These are phyloP conservation scores for Asclepias syriaca DNA, from an alignment of 257 asterid genomes.

Conservation along the genomic window DNA sequence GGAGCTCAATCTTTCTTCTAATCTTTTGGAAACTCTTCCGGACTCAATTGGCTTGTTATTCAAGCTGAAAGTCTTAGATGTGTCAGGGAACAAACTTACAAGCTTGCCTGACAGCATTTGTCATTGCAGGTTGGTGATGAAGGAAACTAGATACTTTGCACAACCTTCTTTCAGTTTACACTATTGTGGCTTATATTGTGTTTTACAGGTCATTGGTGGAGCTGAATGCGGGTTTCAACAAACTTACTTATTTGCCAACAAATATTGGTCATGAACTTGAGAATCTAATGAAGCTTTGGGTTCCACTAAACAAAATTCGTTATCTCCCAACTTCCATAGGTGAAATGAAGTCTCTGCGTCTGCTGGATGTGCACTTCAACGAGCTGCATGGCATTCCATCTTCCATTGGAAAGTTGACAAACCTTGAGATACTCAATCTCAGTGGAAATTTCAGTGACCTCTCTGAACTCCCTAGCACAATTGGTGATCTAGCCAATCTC, in stretches of 20 bases:
- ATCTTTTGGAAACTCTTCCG: constrained; percentile 60
- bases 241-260: constrained; percentile 78
- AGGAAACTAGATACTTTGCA: not conserved
- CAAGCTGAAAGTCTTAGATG: constrained; percentile 54
- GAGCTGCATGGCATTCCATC: constrained; percentile 70
- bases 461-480: constrained; percentile 60
- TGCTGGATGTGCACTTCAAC: constrained; percentile 69
- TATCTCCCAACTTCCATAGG: constrained; percentile 77
- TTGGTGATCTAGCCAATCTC: constrained; percentile 62
- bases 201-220: constrained; percentile 61
- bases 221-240: constrained; percentile 71
- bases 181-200: constrained; percentile 9
- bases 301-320: constrained; percentile 71
- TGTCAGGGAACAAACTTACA: constrained; percentile 70
- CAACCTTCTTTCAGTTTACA: not conserved
- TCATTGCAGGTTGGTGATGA: constrained; percentile 57
- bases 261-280: constrained; percentile 67
- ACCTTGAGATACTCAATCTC: constrained; percentile 66
- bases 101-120: constrained; percentile 83
- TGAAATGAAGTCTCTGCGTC: constrained; percentile 59
- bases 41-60: constrained; percentile 70
- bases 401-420: constrained; percentile 55
- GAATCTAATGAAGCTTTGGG: constrained; percentile 49
- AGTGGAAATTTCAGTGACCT: constrained; percentile 86
- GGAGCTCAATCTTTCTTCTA: constrained; percentile 71